Evolutionary conservation across 208 protist species (phyloP).

Genomic region (Crithidia mellificae): DNA sequence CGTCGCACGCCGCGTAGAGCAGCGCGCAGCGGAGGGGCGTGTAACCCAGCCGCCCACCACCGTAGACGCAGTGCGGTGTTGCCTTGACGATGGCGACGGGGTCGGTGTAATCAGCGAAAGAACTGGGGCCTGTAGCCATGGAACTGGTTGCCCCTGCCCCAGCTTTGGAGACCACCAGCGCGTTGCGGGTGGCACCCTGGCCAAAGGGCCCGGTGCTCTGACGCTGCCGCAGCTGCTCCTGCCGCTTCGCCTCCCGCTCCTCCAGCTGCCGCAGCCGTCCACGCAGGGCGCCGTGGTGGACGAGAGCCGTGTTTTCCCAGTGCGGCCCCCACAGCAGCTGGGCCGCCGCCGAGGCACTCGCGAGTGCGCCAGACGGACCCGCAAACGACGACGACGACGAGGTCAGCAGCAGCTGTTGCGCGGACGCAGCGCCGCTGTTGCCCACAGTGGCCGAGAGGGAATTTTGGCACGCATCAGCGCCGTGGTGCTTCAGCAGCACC

Average conservation of each 20-base stretch:
- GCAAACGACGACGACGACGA: neutral
- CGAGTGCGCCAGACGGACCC: neutral
- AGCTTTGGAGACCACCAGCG: neutral
- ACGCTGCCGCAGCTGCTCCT: conserved; percentile 14
- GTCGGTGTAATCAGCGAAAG: conserved; percentile 22
- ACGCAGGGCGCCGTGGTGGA: conserved; percentile 21
- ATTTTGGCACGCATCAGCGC: conserved; percentile 39
- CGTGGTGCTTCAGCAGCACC: conserved; percentile 56
- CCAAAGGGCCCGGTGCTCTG: neutral
- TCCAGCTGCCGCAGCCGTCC: conserved; percentile 22
- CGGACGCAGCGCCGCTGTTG: too few relatives aligned
- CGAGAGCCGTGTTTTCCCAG: conserved; percentile 35
- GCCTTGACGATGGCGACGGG: conserved; percentile 18
- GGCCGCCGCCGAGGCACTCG: neutral
- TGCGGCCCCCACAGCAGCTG: conserved; percentile 28
- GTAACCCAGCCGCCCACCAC: conserved; percentile 38
- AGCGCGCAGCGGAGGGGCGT: conserved; percentile 54
- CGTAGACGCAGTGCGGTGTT: conserved; percentile 28
- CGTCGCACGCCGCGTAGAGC: conserved; percentile 13
- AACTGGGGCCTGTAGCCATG: neutral
- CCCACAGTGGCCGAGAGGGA: too few relatives aligned
- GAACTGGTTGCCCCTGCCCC: neutral
- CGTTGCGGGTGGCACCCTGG: neutral
- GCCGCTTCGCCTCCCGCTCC: conserved; percentile 20
- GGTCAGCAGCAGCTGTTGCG: neutral